Conservation (phyloP, 495 filamentous ascomycete genomes). For the Aspergillus funiculosus region DNA sequence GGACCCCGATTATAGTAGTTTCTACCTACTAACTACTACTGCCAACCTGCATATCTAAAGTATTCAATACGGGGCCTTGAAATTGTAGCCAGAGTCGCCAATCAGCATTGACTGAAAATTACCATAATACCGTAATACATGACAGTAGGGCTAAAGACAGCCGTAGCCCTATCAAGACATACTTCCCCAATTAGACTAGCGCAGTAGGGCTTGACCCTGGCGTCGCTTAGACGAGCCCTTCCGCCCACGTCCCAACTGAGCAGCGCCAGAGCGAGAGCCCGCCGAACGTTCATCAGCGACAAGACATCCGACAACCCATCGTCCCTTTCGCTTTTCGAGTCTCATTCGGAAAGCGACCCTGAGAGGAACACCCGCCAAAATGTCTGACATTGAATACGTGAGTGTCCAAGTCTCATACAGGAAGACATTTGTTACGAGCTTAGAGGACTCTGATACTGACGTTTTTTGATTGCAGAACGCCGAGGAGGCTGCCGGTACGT, state of each 20-base stretch:
- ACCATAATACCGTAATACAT: neutral
- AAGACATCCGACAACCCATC: slow-evolving; percentile 43
- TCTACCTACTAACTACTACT: too few relatives aligned
- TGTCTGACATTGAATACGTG: slow-evolving; percentile 92
- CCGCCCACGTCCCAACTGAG: slow-evolving; percentile 40
- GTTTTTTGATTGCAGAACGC: slow-evolving; percentile 57
- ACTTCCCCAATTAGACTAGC: slow-evolving; percentile 28
- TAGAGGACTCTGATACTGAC: slow-evolving; percentile 32
- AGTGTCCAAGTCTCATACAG: slow-evolving; percentile 34
- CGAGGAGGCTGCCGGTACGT: slow-evolving; percentile 88
- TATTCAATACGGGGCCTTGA: too few relatives aligned
- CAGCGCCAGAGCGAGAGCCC: slow-evolving; percentile 26
- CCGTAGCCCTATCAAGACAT: slow-evolving; percentile 11
- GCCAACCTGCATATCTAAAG: too few relatives aligned
- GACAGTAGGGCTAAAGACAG: slow-evolving; percentile 4
- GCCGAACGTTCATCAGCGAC: slow-evolving; percentile 38
- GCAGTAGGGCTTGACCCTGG: slow-evolving; percentile 41
- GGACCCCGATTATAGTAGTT: too few relatives aligned
- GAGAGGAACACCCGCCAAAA: slow-evolving; percentile 60
- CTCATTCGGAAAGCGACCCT: slow-evolving; percentile 47
- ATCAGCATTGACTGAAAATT: neutral
- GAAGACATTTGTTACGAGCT: slow-evolving; percentile 5
- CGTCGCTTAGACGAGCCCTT: slow-evolving; percentile 43
- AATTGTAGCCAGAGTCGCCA: too few relatives aligned
- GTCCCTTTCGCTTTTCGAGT: slow-evolving; percentile 47